Conservation (phyloP, 2,329 filamentous ascomycete genomes). For the Aspergillus fijiensis region DNA sequence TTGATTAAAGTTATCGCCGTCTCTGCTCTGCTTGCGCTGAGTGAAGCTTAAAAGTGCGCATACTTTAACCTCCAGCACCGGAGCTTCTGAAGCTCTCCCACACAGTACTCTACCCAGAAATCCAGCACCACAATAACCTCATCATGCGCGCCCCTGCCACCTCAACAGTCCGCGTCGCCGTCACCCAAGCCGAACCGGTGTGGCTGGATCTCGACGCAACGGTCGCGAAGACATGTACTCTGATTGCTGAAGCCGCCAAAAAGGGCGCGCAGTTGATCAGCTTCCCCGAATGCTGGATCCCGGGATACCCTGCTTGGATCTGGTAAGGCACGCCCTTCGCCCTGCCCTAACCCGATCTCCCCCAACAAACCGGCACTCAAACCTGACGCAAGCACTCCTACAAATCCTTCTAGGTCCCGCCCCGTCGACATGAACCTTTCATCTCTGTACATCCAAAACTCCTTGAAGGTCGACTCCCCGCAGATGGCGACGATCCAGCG, state of each 20-base stretch:
- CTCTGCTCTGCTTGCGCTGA: no score
- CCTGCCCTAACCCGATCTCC: not conserved
- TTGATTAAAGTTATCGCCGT: no score
- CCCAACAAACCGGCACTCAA: not conserved
- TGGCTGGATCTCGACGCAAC: conserved; percentile 60
- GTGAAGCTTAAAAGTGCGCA: no score
- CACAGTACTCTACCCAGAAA: no score
- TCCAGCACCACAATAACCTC: no score
- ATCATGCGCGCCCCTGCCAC: no score
- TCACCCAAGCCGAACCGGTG: conserved; percentile 55
- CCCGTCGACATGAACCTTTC: conserved; percentile 32
- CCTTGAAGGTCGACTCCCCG: conserved; percentile 28
- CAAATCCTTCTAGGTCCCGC: conserved; percentile 26
- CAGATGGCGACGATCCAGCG: conserved; percentile 41
- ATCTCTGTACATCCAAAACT: conserved; percentile 36
- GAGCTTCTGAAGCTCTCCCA: no score
- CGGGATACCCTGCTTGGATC: conserved; percentile 56
- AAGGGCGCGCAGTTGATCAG: conserved; percentile 56
- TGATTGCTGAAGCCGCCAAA: conserved; percentile 57
- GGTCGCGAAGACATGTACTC: conserved; percentile 56
- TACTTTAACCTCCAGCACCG: no score
- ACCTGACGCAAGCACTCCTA: no score
- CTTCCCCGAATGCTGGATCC: conserved; percentile 57
- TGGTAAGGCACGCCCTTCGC: conserved; percentile 27
- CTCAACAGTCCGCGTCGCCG: conserved; percentile 13